phyloP scores from a whole-genome alignment of 1,284 basidiomycete genomes.

The Naganishia albida region DNA sequence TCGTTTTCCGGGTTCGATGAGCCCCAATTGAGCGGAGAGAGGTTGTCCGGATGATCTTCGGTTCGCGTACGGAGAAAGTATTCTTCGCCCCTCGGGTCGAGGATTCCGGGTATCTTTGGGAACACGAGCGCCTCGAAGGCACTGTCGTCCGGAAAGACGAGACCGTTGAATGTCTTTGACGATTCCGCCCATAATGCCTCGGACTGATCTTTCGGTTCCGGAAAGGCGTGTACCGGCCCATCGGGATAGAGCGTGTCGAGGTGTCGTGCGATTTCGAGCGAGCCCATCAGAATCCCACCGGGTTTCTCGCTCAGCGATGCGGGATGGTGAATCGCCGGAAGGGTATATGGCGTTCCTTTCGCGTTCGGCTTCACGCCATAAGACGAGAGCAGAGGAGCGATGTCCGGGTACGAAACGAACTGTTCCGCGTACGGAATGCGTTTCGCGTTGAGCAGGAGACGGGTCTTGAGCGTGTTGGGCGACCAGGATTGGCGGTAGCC shows the following conservation, averaged over 20 bases:
- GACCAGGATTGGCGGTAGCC: slow-evolving; percentile 34
- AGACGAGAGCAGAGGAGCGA: slow-evolving; percentile 28
- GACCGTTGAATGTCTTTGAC: not conserved
- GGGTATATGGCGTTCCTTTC: slow-evolving; percentile 13
- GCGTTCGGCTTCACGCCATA: slow-evolving; percentile 12
- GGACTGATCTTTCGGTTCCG: slow-evolving; percentile 5
- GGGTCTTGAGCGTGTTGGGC: slow-evolving; percentile 35
- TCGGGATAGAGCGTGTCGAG: slow-evolving; percentile 31
- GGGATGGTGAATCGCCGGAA: slow-evolving; percentile 33
- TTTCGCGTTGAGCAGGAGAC: slow-evolving; percentile 35
- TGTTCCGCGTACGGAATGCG: slow-evolving; percentile 33
- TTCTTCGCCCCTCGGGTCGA: slow-evolving; percentile 33
- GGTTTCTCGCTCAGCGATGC: slow-evolving; percentile 19
- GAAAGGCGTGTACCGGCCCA: slow-evolving; percentile 19
- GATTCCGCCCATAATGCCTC: slow-evolving; percentile 12
- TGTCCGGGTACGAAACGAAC: slow-evolving; percentile 38
- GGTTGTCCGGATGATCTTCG: not conserved
- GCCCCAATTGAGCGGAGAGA: slow-evolving; percentile 13
- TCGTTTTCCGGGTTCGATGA: slow-evolving; percentile 26
- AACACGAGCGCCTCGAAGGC: not conserved
- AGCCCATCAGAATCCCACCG: slow-evolving; percentile 29
- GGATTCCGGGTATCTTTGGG: slow-evolving; percentile 27
- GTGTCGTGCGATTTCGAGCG: slow-evolving; percentile 32
- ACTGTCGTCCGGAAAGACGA: slow-evolving; percentile 4
- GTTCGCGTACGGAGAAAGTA: slow-evolving; percentile 36